Evolutionary conservation across 106 monocot species (phyloP).

Genomic region (Iris macrosiphon): DNA sequence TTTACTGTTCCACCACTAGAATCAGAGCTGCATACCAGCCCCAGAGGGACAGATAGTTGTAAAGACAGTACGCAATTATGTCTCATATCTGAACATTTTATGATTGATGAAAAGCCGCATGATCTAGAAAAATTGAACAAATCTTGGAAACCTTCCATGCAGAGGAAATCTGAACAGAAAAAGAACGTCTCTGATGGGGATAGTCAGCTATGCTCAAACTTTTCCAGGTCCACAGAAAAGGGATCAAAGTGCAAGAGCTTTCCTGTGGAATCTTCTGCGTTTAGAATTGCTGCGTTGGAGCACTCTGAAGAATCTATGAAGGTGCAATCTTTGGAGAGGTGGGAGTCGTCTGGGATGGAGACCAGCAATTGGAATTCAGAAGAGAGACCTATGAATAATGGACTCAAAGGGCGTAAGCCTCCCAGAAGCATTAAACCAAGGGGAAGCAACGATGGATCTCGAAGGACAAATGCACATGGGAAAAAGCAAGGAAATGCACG

Average conservation of each 20-base stretch:
- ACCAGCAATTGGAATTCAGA: constrained; percentile 2
- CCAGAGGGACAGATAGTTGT: neutral
- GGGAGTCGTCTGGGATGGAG: constrained; percentile 6
- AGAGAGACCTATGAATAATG: neutral
- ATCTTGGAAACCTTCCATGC: constrained; percentile 7
- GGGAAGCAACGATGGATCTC: constrained; percentile 13
- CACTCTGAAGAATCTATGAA: constrained; percentile 7
- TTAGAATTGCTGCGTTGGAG: constrained; percentile 4
- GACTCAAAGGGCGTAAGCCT: constrained; percentile 11
- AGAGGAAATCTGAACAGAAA: constrained; percentile 11
- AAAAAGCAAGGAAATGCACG: constrained; percentile 12
- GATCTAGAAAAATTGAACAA: constrained; percentile 2
- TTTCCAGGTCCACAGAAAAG: constrained; percentile 10
- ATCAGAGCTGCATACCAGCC: neutral
- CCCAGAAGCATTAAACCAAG: constrained; percentile 9
- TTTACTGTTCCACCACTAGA: constrained; percentile 5
- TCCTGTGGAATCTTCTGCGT: constrained; percentile 6
- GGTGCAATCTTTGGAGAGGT: constrained; percentile 3
- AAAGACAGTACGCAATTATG: constrained; percentile 3
- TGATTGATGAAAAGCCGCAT: constrained; percentile 11
- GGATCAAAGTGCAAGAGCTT: constrained; percentile 9
- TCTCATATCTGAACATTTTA: constrained; percentile 18
- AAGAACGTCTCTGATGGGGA: constrained; percentile 4
- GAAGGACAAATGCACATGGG: constrained; percentile 4
- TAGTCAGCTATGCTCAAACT: constrained; percentile 9